phyloP scores from a whole-genome alignment of 352 stramenopile species.

The Phytophthora europaea region DNA sequence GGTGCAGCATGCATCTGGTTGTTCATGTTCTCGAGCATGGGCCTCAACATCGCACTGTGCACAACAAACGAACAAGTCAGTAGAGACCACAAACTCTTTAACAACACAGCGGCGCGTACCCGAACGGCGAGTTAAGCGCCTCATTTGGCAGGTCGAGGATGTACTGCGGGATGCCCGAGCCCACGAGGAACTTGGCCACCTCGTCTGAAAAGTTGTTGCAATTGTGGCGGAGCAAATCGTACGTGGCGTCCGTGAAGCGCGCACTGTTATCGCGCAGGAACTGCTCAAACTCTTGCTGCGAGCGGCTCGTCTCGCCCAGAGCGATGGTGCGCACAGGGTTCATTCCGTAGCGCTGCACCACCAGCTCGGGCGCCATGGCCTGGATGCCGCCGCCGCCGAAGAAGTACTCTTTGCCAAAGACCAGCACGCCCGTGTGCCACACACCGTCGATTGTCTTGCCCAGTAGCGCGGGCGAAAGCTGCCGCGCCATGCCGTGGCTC shows the following conservation, averaged over 20 bases:
- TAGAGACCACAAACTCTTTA: background rate
- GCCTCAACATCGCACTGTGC: slow-evolving; percentile 76
- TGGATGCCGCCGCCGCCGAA: slow-evolving; percentile 95
- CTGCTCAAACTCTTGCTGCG: slow-evolving; percentile 82
- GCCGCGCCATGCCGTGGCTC: slow-evolving; percentile 92
- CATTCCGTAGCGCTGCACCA: slow-evolving; percentile 88
- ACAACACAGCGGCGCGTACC: slow-evolving; percentile 51
- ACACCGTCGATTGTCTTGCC: slow-evolving; percentile 96
- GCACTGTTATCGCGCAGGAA: slow-evolving; percentile 84
- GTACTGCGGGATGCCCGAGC: slow-evolving; percentile 89
- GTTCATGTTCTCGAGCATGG: slow-evolving; percentile 89
- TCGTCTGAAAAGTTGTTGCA: slow-evolving; percentile 98
- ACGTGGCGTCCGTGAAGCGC: slow-evolving; percentile 91
- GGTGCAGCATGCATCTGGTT: slow-evolving; percentile 67
- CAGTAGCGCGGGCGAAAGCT: slow-evolving; percentile 90
- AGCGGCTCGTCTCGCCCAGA: slow-evolving; percentile 83
- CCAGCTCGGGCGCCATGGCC: slow-evolving; percentile 67
- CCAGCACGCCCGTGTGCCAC: slow-evolving; percentile 90
- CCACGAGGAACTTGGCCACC: slow-evolving; percentile 89
- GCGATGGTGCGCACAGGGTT: slow-evolving; percentile 82
- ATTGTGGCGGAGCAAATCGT: slow-evolving; percentile 96
- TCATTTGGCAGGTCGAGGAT: slow-evolving; percentile 92
- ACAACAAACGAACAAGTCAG: slow-evolving; percentile 6
- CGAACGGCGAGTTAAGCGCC: slow-evolving; percentile 91
- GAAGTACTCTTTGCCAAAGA: slow-evolving; percentile 94